A percentile compares a stretch with the other conserved stretches of the same genome.
These are phyloP conservation scores for Thalassiosira hispida DNA, from an alignment of 352 stramenopile species.

Conservation along the genomic window DNA sequence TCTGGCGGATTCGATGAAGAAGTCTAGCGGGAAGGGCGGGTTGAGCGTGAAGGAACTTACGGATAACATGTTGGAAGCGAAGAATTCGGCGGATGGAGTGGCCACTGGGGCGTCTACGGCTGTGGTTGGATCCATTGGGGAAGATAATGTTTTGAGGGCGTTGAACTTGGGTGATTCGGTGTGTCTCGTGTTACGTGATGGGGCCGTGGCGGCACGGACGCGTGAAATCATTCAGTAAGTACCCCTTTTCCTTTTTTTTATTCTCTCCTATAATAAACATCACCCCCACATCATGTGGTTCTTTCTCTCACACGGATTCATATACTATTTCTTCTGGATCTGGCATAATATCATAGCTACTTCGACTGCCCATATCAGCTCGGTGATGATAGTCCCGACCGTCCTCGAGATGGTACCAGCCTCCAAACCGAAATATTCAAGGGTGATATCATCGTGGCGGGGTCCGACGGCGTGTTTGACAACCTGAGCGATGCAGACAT, in stretches of 20 bases:
- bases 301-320: too few relatives aligned
- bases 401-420: slow-evolving; percentile 90
- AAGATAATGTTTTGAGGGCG: slow-evolving; percentile 84
- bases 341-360: too few relatives aligned
- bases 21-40: slow-evolving; percentile 17
- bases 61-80: slow-evolving; percentile 59
- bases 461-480: slow-evolving; percentile 96
- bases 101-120: slow-evolving; percentile 81
- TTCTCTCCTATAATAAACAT: too few relatives aligned
- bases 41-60: slow-evolving; percentile 71
- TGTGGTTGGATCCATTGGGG: slow-evolving; percentile 79
- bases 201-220: slow-evolving; percentile 89
- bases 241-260: too few relatives aligned
- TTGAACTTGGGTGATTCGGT: slow-evolving; percentile 94
- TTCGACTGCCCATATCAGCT: slow-evolving; percentile 97
- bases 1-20: slow-evolving; percentile 74
- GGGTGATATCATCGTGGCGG: slow-evolving; percentile 92
- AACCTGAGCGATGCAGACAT: slow-evolving; percentile 93
- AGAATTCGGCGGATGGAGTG: slow-evolving; percentile 62
- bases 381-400: slow-evolving; percentile 89
- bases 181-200: slow-evolving; percentile 91
- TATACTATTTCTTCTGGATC: too few relatives aligned
- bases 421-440: slow-evolving; percentile 88
- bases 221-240: slow-evolving; percentile 92
- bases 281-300: too few relatives aligned